phyloP scores from a whole-genome alignment of 148 eudicot genomes.

The Cornus florida region DNA sequence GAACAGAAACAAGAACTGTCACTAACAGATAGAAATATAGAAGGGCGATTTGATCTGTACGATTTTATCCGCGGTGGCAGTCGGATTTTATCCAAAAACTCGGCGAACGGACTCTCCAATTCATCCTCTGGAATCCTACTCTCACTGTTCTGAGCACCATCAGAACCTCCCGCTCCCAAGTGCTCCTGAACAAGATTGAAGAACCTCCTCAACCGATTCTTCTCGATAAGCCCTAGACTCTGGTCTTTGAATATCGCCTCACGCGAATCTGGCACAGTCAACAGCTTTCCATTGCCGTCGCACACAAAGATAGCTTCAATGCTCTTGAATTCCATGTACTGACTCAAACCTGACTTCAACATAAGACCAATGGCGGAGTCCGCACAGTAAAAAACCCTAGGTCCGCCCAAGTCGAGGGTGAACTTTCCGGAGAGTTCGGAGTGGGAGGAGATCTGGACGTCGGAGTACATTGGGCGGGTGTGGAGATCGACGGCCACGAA shows the following conservation, averaged over 20 bases:
- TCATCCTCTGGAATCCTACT: slow-evolving; percentile 54
- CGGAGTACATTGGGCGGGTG: slow-evolving; percentile 40
- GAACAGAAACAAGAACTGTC: slow-evolving; percentile 15
- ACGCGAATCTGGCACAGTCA: slow-evolving; percentile 71
- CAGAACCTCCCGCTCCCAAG: slow-evolving; percentile 26
- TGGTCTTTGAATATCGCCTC: slow-evolving; percentile 62
- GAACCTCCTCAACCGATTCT: slow-evolving; percentile 56
- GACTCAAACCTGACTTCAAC: slow-evolving; percentile 53
- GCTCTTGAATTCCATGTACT: slow-evolving; percentile 74
- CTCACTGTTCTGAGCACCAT: slow-evolving; percentile 23
- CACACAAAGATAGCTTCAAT: slow-evolving; percentile 57
- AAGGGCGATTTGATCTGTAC: slow-evolving; percentile 43
- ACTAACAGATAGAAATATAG: slow-evolving; percentile 37
- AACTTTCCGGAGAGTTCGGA: slow-evolving; percentile 29
- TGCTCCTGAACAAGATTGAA: slow-evolving; percentile 66
- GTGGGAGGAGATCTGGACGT: slow-evolving; percentile 31
- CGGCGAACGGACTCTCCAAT: slow-evolving; percentile 67
- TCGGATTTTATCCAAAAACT: slow-evolving; percentile 49
- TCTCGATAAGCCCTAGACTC: slow-evolving; percentile 43
- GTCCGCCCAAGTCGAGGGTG: slow-evolving; percentile 66
- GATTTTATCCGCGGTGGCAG: slow-evolving; percentile 63
- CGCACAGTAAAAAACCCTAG: slow-evolving; percentile 76
- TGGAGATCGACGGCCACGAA: slow-evolving; percentile 26
- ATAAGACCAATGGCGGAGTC: slow-evolving; percentile 58
- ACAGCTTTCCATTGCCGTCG: slow-evolving; percentile 35